Base-by-base conservation (phyloP, 805 yeast genomes). In the Diddensiella transvaalensis region DNA sequence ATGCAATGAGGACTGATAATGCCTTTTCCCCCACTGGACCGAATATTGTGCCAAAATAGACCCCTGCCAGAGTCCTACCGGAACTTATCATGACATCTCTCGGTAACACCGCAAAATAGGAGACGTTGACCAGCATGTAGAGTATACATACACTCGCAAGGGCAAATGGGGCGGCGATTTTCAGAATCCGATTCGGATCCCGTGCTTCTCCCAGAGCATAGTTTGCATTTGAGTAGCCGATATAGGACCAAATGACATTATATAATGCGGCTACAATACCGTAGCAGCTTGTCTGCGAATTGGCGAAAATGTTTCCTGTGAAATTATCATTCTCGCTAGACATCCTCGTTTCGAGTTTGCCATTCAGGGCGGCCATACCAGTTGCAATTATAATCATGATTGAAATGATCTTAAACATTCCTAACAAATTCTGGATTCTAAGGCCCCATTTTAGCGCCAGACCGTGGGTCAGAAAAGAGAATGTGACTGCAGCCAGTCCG, bases 341-440 rank as follows among this genome's bases (percentile, higher is more conserved):
- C 11, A 13, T 8, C 8, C 11, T 8, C 11, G 13, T 26, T 8
- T 26, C 13, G 45, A 82, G 73, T 46, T 86, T 82, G 22, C 90
- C 91, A 46, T 83, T 87, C 35, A 87, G 72, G 1, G 88, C 88
- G 13, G 84, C 90, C 87, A 89, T 85, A 13, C 95, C 95, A 38
- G 88, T 81, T 37, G 86, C 73, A 6, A 84, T 72, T 50, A 87
- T 84, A 62, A 87, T 77, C 5, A 81, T 53, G 38, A 87, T 78
- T 60, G 87, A 80, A n/a, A 74, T 80, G 35, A 87, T 70, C 67
- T 87, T 87, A 74, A 85, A 82, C 17, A 81, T 56, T 49, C 95
- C 95, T 47, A 87, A 68, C 11, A 77, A 42, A 59, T 78, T 80
- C 60, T 84, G 88, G 40, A 87, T 64, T 51, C 75, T 75, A 46